Conservation (phyloP, 257 asterid genomes). For the Mentha longifolia region DNA sequence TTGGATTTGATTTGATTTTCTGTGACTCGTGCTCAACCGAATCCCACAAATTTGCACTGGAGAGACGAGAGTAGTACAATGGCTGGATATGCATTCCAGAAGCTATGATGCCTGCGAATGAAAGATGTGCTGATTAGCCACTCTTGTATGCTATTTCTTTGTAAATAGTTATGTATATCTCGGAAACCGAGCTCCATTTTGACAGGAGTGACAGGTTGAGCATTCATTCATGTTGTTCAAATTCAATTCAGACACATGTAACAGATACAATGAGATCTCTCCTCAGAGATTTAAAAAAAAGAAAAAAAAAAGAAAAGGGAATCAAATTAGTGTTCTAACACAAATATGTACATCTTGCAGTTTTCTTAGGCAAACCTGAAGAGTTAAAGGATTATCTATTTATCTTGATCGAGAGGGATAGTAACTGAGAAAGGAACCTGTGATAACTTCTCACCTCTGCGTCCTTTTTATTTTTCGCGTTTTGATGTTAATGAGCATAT, state of each 20-base stretch:
- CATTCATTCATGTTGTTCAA: constrained; percentile 47
- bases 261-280: constrained; percentile 36
- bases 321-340: constrained; percentile 27
- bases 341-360: constrained; percentile 13
- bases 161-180: constrained; percentile 68
- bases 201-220: constrained; percentile 53
- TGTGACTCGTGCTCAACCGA: constrained; percentile 18
- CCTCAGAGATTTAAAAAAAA: background rate
- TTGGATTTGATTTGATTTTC: no score
- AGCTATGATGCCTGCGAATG: constrained; percentile 24
- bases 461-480: no score
- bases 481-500: no score
- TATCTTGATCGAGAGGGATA: no score
- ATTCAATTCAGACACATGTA: constrained; percentile 45
- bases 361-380: background rate
- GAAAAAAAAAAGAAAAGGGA: background rate
- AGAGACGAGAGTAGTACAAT: constrained; percentile 1
- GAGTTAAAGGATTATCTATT: no score
- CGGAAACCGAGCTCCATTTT: constrained; percentile 60
- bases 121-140: constrained; percentile 28
- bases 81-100: constrained; percentile 31
- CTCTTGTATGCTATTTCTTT: constrained; percentile 46
- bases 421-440: no score
- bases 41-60: constrained; percentile 6
- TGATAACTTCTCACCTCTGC: no score